A percentile compares a stretch with the other conserved stretches of the same genome.
Conservation (phyloP, 352 stramenopile genomes). For the Phytophthora ohioensis region DNA sequence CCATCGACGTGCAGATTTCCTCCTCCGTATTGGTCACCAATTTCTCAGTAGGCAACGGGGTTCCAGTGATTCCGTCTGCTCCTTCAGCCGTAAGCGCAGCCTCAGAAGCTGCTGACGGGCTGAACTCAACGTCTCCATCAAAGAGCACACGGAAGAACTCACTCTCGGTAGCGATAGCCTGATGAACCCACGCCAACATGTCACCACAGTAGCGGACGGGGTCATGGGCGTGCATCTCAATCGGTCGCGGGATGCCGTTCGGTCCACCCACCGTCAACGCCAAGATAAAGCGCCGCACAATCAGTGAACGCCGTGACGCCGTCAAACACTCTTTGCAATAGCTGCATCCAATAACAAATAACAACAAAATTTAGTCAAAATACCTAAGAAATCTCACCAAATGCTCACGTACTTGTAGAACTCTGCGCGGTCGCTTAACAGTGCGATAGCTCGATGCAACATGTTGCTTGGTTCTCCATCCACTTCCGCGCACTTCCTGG, state of each 20-base stretch:
- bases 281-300: constrained; percentile 80
- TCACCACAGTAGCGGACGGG: constrained; percentile 88
- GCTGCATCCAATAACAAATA: constrained; percentile 33
- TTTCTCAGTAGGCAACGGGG: constrained; percentile 1
- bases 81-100: not conserved
- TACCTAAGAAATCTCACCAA: not conserved
- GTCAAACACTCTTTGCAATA: constrained; percentile 87
- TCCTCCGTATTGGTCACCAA: not conserved
- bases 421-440: constrained; percentile 70
- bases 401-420: constrained; percentile 73
- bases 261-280: constrained; percentile 78
- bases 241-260: constrained; percentile 80
- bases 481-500: constrained; percentile 76
- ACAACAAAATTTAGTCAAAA: constrained; percentile 2
- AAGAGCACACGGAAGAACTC: constrained; percentile 87
- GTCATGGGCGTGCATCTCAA: constrained; percentile 91
- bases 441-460: constrained; percentile 72
- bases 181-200: constrained; percentile 91
- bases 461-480: constrained; percentile 68
- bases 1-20: constrained; percentile 53
- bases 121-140: constrained; percentile 62
- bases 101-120: constrained; percentile 14
- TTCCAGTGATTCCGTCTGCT: not conserved
- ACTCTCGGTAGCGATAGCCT: constrained; percentile 80
- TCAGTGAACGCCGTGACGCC: constrained; percentile 54